phyloP scores from a whole-genome alignment of 306 rosid species.

The Cucumis cinereus region DNA sequence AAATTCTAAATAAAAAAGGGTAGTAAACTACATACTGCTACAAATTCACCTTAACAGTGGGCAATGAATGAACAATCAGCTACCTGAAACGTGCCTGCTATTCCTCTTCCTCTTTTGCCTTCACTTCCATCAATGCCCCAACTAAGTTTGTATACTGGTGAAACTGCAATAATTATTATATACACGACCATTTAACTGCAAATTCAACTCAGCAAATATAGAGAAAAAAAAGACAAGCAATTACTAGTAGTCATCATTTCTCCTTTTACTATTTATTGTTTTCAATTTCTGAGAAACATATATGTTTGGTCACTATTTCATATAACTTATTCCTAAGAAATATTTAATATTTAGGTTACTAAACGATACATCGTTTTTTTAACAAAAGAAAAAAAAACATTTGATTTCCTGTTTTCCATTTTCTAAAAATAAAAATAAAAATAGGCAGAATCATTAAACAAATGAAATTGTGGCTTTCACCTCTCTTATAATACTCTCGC shows the following conservation, averaged over 20 bases:
- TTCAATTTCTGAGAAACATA: neutral
- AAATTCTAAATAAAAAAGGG: too few species aligned
- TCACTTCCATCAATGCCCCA: slow-evolving; percentile 11
- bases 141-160: slow-evolving; percentile 12
- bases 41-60: too few species aligned
- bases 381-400: neutral
- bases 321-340: neutral
- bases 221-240: neutral
- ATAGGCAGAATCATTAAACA: neutral
- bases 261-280: too few species aligned
- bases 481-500: slow-evolving; percentile 45
- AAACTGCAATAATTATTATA: slow-evolving; percentile 17
- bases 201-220: neutral
- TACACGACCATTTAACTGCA: neutral
- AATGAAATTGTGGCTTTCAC: slow-evolving; percentile 20
- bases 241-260: neutral
- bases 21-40: too few species aligned
- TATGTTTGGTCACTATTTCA: neutral
- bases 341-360: neutral
- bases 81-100: neutral
- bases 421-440: neutral
- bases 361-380: neutral
- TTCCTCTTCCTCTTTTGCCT: neutral
- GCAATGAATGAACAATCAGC: neutral
- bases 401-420: neutral